Evolutionary conservation across 768 basidiomycete species (phyloP).

Genomic region (Mycena alexandri): DNA sequence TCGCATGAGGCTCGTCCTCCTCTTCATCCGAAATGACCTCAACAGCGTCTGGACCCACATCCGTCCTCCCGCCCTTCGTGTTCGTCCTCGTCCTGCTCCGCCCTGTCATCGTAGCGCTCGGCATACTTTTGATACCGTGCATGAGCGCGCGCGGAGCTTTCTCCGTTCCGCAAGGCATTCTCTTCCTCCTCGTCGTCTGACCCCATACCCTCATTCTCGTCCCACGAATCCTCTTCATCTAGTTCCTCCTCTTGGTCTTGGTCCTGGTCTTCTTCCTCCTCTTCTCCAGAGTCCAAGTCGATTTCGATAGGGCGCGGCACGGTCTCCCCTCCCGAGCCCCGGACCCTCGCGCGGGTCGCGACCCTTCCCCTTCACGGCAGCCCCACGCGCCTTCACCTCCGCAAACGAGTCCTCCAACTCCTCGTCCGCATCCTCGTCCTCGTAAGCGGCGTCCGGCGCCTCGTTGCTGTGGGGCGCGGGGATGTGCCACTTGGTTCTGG

Average conservation of each 20-base stretch:
- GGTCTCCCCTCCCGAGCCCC: constrained; percentile 56
- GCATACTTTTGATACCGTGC: constrained; percentile 39
- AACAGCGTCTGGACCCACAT: constrained; percentile 37
- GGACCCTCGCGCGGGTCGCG: constrained; percentile 74
- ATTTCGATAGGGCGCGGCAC: constrained; percentile 64
- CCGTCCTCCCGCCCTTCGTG: constrained; percentile 35
- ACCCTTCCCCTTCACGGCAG: constrained; percentile 65
- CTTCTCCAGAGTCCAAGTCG: constrained; percentile 51
- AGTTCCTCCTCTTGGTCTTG: constrained; percentile 34
- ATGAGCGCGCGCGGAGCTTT: constrained; percentile 45
- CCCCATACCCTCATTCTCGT: constrained; percentile 40
- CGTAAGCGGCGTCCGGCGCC: constrained; percentile 33
- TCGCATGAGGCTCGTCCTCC: constrained; percentile 20
- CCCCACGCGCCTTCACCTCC: constrained; percentile 61
- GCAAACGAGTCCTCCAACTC: constrained; percentile 66
- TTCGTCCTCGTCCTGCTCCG: constrained; percentile 39
- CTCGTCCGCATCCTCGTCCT: constrained; percentile 45
- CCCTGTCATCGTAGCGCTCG: constrained; percentile 34
- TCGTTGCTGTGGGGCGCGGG: constrained; percentile 38
- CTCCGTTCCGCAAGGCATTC: constrained; percentile 41
- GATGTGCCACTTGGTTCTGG: constrained; percentile 32
- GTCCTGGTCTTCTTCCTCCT: constrained; percentile 47
- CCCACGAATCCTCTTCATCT: constrained; percentile 27
- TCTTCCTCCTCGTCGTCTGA: constrained; percentile 44
- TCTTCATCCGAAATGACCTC: constrained; percentile 47